These are phyloP conservation scores for Usnea hakonensis DNA, from an alignment of 495 filamentous ascomycete genomes.

Conservation along the genomic window DNA sequence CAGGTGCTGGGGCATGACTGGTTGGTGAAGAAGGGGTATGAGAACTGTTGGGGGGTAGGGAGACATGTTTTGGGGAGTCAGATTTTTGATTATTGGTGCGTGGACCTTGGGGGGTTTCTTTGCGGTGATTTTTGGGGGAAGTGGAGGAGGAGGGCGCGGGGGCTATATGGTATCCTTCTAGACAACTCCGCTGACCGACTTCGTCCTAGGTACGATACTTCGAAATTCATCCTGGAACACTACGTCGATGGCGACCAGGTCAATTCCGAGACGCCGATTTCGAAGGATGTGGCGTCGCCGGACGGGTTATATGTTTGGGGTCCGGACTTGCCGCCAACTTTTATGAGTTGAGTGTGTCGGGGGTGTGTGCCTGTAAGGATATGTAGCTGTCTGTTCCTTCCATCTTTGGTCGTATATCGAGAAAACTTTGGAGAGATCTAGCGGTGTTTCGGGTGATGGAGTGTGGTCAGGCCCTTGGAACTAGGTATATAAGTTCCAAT, in stretches of 20 bases:
- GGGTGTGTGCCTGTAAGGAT: not conserved
- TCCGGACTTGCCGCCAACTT: slow-evolving; percentile 26
- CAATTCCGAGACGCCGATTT: slow-evolving; percentile 48
- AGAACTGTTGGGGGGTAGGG: slow-evolving; percentile 65
- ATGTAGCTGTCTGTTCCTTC: not conserved
- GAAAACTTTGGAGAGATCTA: no score
- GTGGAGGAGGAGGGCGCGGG: not conserved
- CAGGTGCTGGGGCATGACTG: slow-evolving; percentile 68
- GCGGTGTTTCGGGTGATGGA: not conserved
- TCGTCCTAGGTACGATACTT: not conserved
- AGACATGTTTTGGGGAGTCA: slow-evolving; percentile 60
- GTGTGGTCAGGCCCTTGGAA: not conserved
- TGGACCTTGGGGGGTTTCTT: no score
- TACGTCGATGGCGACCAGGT: slow-evolving; percentile 66
- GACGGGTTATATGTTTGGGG: slow-evolving; percentile 32
- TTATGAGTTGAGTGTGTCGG: not conserved
- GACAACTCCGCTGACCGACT: no score
- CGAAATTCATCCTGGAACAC: slow-evolving; percentile 34
- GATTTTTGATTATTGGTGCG: slow-evolving; percentile 64
- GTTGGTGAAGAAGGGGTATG: slow-evolving; percentile 55
- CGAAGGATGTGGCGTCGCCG: slow-evolving; percentile 24
- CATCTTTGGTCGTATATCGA: not conserved
- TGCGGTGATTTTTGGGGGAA: not conserved
- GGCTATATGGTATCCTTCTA: not conserved
- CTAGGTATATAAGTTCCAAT: not conserved